Conservation (phyloP, 2,329 filamentous ascomycete species). For the Furcasterigmium sp. region DNA sequence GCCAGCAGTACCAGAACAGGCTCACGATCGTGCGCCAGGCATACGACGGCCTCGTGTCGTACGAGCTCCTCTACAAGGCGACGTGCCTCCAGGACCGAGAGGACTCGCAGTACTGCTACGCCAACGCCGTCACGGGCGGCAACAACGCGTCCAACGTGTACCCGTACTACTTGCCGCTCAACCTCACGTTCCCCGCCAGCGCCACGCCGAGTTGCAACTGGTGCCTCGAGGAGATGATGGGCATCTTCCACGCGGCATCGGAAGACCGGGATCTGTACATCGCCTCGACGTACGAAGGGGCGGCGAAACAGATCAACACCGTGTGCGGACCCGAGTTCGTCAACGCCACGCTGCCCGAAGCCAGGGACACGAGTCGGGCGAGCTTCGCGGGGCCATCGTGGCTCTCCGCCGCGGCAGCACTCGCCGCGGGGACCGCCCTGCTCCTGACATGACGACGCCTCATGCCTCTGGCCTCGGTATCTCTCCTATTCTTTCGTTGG, state of each 20-base stretch:
- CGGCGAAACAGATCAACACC: conserved; percentile 69
- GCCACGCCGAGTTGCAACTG: conserved; percentile 68
- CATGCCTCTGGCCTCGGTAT: too few relatives aligned
- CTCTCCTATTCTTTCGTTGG: background rate
- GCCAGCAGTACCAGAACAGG: conserved; percentile 58
- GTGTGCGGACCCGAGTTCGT: conserved; percentile 55
- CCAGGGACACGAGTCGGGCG: conserved; percentile 16
- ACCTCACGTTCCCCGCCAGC: conserved; percentile 60
- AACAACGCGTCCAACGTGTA: conserved; percentile 67
- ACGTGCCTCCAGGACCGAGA: conserved; percentile 69
- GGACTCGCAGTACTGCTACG: conserved; percentile 71
- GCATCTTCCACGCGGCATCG: conserved; percentile 67
- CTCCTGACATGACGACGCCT: conserved; percentile 1
- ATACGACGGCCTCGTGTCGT: conserved; percentile 70
- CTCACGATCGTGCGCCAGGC: conserved; percentile 71
- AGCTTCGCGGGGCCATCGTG: conserved; percentile 10
- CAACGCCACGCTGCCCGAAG: conserved; percentile 46
- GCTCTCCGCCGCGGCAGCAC: conserved; percentile 1
- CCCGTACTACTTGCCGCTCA: conserved; percentile 81
- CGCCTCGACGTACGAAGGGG: conserved; percentile 60
- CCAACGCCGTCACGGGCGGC: conserved; percentile 74
- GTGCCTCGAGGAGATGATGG: conserved; percentile 79
- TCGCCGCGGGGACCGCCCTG: conserved; percentile 4
- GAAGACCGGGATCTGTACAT: conserved; percentile 62
- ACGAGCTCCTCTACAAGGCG: conserved; percentile 72